Base-by-base conservation (phyloP, 345 rosid species). In the Citrus mangshanensis region DNA sequence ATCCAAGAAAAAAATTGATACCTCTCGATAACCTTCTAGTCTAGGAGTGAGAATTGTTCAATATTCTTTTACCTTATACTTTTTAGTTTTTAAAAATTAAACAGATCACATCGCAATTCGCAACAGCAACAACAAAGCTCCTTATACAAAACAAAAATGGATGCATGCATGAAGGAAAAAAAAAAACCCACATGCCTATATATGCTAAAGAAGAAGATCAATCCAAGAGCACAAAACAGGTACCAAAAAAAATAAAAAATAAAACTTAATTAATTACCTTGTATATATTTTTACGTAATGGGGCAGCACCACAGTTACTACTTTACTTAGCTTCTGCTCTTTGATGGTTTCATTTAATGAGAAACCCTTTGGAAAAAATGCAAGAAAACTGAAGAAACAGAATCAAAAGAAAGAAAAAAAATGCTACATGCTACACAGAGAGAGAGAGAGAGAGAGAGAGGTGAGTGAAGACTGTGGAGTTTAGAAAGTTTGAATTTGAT, bases 401-500 rank as follows among this genome's bases (percentile, higher is more conserved):
- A 38, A 49, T 32, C 27, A 49, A 69, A 9, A 34, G 22, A 2
- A 28, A 70, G 19, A 19, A 6, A 70, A 8, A 19, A 6, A 30
- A 71, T n/a, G n/a, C n/a, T n/a, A n/a, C n/a, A 16, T 6, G 34
- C 54, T 21, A 68, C 13, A 66, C 7, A 67, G 79, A 68, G 64
- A 77, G 64, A 56, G 74, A 38, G 68, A 38, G 68, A 68, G 79
- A 16, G 74, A 19, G 79, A 38, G 68, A 68, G 81, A 25, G 77
- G 16, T 1, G 60, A 54, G 38, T 12, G 58, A 54, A 58, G 24
- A 16, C 58, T 18, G 7, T 54, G 58, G 7, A 55, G 40, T 37
- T 46, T 40, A 66, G 71, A 68, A 82, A 81, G 77, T 85, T 86
- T 82, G 86, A 85, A 83, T 80, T 64, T 74, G 82, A 82, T 46